Conservation (phyloP, 148 eudicot genomes). For the Chenopodium quinoa region DNA sequence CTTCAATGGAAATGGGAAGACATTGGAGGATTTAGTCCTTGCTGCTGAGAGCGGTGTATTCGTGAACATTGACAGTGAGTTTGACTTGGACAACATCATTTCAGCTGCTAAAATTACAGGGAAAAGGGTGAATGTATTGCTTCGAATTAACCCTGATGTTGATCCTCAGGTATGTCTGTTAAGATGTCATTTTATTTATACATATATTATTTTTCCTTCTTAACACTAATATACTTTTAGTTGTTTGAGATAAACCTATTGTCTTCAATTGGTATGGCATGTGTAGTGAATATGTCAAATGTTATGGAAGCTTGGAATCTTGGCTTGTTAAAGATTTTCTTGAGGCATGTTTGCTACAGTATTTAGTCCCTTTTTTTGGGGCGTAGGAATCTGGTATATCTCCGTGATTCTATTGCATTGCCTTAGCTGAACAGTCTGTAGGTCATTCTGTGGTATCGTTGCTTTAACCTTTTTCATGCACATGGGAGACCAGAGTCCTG, state of each 20-base stretch:
- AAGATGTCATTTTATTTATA: neutral
- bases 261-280: neutral
- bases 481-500: neutral
- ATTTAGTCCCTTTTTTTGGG: neutral
- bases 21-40: conserved; percentile 73
- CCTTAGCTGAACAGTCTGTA: neutral
- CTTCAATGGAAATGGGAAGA: conserved; percentile 89
- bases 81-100: conserved; percentile 88
- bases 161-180: conserved; percentile 77
- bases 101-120: conserved; percentile 82
- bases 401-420: neutral
- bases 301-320: neutral
- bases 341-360: neutral
- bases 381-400: neutral
- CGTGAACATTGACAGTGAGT: conserved; percentile 87
- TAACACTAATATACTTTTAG: neutral
- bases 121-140: conserved; percentile 81
- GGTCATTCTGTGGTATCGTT: neutral
- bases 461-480: neutral
- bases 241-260: neutral
- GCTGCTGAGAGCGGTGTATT: conserved; percentile 85
- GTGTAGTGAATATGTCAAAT: neutral
- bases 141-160: conserved; percentile 95
- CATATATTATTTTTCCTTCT: neutral
- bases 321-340: neutral